phyloP scores from a whole-genome alignment of 306 rosid genomes.

The Adenanthera pavonina region DNA sequence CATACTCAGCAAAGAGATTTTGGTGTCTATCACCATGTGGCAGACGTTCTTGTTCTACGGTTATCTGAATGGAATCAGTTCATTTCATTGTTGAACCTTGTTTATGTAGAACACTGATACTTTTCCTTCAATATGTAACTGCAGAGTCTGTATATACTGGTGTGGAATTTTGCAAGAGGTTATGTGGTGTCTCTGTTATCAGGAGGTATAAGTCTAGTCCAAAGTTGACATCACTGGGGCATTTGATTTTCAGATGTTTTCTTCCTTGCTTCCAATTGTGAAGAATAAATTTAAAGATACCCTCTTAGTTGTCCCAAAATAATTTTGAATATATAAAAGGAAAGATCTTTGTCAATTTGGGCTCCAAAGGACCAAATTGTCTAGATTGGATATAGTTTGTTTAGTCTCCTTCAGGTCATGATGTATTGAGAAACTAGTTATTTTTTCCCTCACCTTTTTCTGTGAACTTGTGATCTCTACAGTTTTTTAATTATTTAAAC shows the following conservation, averaged over 20 bases:
- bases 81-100: no score
- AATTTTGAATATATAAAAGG: constrained; percentile 7
- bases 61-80: no score
- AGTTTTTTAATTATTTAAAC: constrained; percentile 9
- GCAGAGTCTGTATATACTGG: constrained; percentile 97
- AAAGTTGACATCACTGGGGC: constrained; percentile 6
- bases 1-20: no score
- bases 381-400: constrained; percentile 4
- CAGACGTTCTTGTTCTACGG: no score
- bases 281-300: constrained; percentile 25
- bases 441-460: no score
- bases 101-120: constrained; percentile 23
- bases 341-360: constrained; percentile 4
- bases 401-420: neutral
- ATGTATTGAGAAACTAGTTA: neutral
- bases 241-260: constrained; percentile 22
- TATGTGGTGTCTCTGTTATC: constrained; percentile 96
- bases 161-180: constrained; percentile 95
- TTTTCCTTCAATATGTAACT: constrained; percentile 25
- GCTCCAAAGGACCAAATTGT: constrained; percentile 14
- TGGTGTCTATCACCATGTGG: no score
- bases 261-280: constrained; percentile 31
- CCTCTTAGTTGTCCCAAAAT: neutral
- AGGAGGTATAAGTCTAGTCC: constrained; percentile 67
- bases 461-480: no score